Evolutionary conservation across 306 rosid species (phyloP).

Genomic region (Sphenostylis stenocarpa): DNA sequence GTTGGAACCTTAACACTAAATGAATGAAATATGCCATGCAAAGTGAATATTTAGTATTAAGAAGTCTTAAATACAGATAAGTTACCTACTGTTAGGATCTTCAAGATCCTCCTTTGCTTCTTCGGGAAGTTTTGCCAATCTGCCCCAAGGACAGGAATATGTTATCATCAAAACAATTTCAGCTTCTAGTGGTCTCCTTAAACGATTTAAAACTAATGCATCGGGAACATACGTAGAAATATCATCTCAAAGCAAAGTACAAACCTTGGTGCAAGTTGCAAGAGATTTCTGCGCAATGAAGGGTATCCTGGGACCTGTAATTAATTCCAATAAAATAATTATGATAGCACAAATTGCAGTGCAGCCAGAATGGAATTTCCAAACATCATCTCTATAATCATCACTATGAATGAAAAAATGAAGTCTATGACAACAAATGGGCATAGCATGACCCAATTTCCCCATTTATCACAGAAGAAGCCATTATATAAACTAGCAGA

Average conservation of each 20-base stretch:
- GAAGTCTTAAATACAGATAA: slow-evolving; percentile 24
- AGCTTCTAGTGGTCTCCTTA: slow-evolving; percentile 12
- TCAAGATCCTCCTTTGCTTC: slow-evolving; percentile 76
- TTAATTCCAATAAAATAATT: slow-evolving; percentile 23
- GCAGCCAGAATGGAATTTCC: slow-evolving; percentile 16
- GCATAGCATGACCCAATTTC: background rate
- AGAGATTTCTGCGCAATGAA: slow-evolving; percentile 68
- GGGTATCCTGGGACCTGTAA: slow-evolving; percentile 65
- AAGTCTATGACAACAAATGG: background rate
- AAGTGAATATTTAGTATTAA: slow-evolving; percentile 22
- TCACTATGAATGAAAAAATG: background rate
- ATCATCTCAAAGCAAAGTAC: slow-evolving; percentile 15
- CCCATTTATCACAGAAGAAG: background rate
- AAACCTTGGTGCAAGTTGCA: slow-evolving; percentile 78
- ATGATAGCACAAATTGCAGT: slow-evolving; percentile 18
- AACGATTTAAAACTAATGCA: background rate
- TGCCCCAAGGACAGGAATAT: slow-evolving; percentile 27
- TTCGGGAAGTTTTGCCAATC: slow-evolving; percentile 78
- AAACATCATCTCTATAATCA: slow-evolving; percentile 17
- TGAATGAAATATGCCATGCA: background rate
- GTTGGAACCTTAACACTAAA: too few species aligned
- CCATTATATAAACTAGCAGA: background rate
- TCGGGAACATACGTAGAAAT: background rate
- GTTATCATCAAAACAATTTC: slow-evolving; percentile 14
- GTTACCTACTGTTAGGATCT: slow-evolving; percentile 84